Percentiles rank a stretch among this genome's conserved stretches.
Conservation (phyloP, 1,139 yeast species). For the Yamadazyma trypodendri region DNA sequence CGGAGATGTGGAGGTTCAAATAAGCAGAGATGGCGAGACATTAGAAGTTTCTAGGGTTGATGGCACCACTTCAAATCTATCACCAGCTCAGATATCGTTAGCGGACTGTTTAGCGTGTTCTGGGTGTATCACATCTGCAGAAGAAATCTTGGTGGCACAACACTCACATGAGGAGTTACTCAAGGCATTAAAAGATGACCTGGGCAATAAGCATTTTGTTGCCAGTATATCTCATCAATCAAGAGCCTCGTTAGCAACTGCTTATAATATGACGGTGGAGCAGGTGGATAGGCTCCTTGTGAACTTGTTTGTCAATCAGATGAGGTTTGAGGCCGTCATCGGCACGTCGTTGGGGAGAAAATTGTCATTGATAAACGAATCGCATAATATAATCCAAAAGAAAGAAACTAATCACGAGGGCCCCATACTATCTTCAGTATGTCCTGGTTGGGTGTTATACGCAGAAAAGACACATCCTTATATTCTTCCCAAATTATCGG, state of each 20-base stretch:
- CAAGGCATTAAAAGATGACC: slow-evolving; percentile 44
- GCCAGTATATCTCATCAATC: slow-evolving; percentile 86
- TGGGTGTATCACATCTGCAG: slow-evolving; percentile 97
- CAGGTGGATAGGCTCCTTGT: slow-evolving; percentile 62
- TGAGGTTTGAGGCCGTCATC: slow-evolving; percentile 74
- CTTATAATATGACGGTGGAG: slow-evolving; percentile 52
- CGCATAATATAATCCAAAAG: slow-evolving; percentile 43
- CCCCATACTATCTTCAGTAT: slow-evolving; percentile 63
- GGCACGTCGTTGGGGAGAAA: slow-evolving; percentile 85
- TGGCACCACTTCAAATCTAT: slow-evolving; percentile 49
- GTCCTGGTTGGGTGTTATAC: slow-evolving; percentile 97
- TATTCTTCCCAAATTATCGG: slow-evolving; percentile 58
- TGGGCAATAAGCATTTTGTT: slow-evolving; percentile 47
- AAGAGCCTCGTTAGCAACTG: slow-evolving; percentile 76
- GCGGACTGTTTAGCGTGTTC: slow-evolving; percentile 96
- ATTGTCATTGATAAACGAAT: slow-evolving; percentile 62
- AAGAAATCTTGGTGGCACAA: slow-evolving; percentile 84
- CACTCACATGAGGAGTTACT: slow-evolving; percentile 84
- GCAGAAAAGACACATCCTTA: slow-evolving; percentile 95
- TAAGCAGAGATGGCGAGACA: slow-evolving; percentile 65
- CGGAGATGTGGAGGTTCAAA: slow-evolving; percentile 59
- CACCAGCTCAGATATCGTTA: slow-evolving; percentile 84
- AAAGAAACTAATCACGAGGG: slow-evolving; percentile 23
- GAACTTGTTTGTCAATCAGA: slow-evolving; percentile 53
- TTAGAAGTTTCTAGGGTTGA: slow-evolving; percentile 65